A percentile compares a stretch with the other conserved stretches of the same genome.
These are phyloP conservation scores for Aspergillus bombycis DNA, from an alignment of 2,329 filamentous ascomycete species.

Conservation along the genomic window DNA sequence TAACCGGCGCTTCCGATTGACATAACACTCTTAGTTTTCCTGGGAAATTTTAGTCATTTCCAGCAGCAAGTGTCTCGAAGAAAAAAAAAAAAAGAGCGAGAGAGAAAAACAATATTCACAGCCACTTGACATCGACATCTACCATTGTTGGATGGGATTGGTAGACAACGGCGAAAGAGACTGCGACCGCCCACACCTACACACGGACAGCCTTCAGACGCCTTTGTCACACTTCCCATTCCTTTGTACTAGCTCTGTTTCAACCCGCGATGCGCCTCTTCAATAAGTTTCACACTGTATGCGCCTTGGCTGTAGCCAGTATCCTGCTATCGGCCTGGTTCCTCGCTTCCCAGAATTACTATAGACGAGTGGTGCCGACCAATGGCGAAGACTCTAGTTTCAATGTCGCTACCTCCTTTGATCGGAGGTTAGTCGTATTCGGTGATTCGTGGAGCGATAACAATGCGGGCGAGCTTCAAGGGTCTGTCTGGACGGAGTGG, in stretches of 20 bases:
- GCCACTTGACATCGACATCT: not conserved
- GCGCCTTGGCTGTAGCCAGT: slow-evolving; percentile 31
- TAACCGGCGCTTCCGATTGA: not conserved
- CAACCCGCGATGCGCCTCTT: slow-evolving; percentile 29
- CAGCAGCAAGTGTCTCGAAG: not conserved
- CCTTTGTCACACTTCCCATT: slow-evolving; percentile 7
- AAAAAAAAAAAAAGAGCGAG: not conserved
- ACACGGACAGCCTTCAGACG: not conserved
- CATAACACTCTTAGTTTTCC: not conserved
- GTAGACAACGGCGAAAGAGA: not conserved
- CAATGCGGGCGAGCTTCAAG: slow-evolving; percentile 31
- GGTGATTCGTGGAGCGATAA: slow-evolving; percentile 46
- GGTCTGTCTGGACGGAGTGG: slow-evolving; percentile 39
- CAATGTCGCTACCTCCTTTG: slow-evolving; percentile 24
- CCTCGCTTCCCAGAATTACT: slow-evolving; percentile 29
- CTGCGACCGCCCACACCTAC: not conserved
- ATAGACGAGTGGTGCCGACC: slow-evolving; percentile 23
- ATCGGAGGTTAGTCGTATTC: slow-evolving; percentile 41
- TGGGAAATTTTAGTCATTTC: not conserved
- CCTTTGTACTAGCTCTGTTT: slow-evolving; percentile 20
- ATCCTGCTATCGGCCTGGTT: slow-evolving; percentile 35
- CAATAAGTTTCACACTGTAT: slow-evolving; percentile 36
- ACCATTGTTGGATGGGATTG: not conserved
- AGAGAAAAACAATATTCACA: not conserved
- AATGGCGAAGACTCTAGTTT: slow-evolving; percentile 22